phyloP scores from a whole-genome alignment of 352 stramenopile genomes.

The Phytophthora cryptogea region DNA sequence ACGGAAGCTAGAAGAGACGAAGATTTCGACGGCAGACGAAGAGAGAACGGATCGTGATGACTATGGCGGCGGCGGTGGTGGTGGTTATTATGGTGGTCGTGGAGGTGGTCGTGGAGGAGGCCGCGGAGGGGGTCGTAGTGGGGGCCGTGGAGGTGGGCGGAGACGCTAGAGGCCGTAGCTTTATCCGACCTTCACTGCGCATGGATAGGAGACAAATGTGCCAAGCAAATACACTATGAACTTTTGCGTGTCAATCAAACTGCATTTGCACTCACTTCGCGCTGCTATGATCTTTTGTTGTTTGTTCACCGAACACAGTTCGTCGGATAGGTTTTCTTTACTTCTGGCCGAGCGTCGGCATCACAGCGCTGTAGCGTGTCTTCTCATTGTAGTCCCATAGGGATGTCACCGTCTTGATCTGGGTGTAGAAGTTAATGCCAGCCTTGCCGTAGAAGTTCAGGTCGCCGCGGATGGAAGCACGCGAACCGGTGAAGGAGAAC shows the following conservation, averaged over 20 bases:
- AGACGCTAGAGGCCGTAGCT: conserved; percentile 18
- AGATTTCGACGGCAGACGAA: conserved; percentile 67
- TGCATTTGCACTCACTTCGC: conserved; percentile 16
- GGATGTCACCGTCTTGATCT: conserved; percentile 97
- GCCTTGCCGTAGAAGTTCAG: conserved; percentile 98
- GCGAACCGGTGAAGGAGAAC: conserved; percentile 98
- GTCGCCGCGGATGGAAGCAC: conserved; percentile 94
- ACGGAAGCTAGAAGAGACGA: conserved; percentile 73
- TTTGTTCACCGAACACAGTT: conserved; percentile 4
- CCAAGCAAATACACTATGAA: neutral
- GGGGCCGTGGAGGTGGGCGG: conserved; percentile 44
- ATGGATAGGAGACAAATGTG: neutral
- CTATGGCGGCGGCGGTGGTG: conserved; percentile 13
- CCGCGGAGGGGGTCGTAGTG: conserved; percentile 40
- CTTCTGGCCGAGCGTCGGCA: conserved; percentile 90
- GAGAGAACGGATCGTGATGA: conserved; percentile 60
- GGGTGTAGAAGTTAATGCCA: conserved; percentile 97
- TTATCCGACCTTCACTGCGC: neutral
- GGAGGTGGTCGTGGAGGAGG: conserved; percentile 31
- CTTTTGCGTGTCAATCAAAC: conserved; percentile 10
- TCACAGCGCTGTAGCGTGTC: conserved; percentile 90
- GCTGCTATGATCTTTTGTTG: conserved; percentile 13
- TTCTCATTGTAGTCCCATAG: conserved; percentile 94
- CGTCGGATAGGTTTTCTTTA: conserved; percentile 18
- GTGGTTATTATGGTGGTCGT: conserved; percentile 23